A percentile compares a stretch with the other conserved stretches of the same genome.
Conservation (phyloP, 345 rosid genomes). For the Garcia nutans region DNA sequence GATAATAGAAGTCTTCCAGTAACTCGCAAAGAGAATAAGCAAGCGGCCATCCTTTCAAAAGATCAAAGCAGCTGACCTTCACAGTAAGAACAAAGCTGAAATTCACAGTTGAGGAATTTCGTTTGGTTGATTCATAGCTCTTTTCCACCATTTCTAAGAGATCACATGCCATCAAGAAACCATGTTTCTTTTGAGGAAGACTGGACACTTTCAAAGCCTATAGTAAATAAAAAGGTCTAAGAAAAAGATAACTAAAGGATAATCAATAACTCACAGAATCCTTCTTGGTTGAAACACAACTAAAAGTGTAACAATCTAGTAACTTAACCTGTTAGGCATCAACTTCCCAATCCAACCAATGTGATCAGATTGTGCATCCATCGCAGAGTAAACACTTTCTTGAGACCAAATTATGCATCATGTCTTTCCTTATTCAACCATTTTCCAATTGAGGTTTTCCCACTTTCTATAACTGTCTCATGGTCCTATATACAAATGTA, state of each 20-base stretch:
- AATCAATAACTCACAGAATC: not conserved
- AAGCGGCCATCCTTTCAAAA: slow-evolving; percentile 7
- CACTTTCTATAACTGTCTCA: slow-evolving; percentile 3
- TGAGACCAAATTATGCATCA: not conserved
- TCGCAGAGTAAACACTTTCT: slow-evolving; percentile 1
- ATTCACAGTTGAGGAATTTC: not conserved
- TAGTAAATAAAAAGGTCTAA: not conserved
- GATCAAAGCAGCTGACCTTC: not conserved
- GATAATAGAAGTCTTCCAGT: not conserved
- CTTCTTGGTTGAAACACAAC: not conserved
- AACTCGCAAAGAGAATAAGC: not conserved
- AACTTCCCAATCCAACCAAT: slow-evolving; percentile 12
- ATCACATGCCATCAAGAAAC: not conserved
- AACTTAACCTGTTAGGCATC: slow-evolving; percentile 10
- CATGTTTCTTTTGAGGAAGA: not conserved
- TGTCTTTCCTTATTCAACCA: not conserved
- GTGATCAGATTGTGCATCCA: not conserved
- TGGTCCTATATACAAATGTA: not conserved
- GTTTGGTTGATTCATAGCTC: not conserved
- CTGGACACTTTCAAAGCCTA: not conserved
- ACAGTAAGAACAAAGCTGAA: not conserved
- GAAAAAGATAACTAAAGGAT: not conserved
- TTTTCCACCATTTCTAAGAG: not conserved
- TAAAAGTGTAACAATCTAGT: not conserved
- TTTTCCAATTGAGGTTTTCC: not conserved